phyloP scores from a whole-genome alignment of 495 filamentous ascomycete species.

The Podospora australis region DNA sequence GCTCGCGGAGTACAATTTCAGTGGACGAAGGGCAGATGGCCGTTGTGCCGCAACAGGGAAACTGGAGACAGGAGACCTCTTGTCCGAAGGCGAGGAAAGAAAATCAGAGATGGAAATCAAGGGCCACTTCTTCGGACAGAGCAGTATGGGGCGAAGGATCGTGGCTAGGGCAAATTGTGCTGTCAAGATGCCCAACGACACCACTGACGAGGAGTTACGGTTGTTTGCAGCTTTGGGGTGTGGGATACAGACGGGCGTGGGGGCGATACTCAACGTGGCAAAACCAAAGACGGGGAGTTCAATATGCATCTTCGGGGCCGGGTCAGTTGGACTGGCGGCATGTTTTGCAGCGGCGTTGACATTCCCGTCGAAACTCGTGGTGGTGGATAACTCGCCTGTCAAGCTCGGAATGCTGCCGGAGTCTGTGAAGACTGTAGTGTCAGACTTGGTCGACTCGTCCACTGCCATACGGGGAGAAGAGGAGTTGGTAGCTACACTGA shows the following conservation, averaged over 20 bases:
- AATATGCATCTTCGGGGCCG: slow-evolving; percentile 11
- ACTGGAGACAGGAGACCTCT: background rate
- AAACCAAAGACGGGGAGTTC: slow-evolving; percentile 1
- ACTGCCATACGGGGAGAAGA: background rate
- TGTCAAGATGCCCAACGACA: background rate
- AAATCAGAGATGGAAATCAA: background rate
- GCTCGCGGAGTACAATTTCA: slow-evolving; percentile 1
- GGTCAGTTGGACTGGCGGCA: slow-evolving; percentile 12
- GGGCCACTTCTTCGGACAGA: slow-evolving; percentile 13
- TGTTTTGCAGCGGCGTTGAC: slow-evolving; percentile 8
- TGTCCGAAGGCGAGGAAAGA: background rate
- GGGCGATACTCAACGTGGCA: slow-evolving; percentile 9
- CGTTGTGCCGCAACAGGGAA: too few species aligned
- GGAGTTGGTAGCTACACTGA: slow-evolving; percentile 8
- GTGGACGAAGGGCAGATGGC: too few species aligned
- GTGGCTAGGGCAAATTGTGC: slow-evolving; percentile 9
- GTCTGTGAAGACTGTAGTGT: background rate
- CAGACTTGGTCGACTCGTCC: background rate
- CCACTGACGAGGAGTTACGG: slow-evolving; percentile 4
- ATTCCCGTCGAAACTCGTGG: slow-evolving; percentile 5
- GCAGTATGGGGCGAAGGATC: slow-evolving; percentile 5
- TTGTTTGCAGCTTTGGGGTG: slow-evolving; percentile 11
- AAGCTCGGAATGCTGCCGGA: slow-evolving; percentile 11
- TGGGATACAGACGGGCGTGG: slow-evolving; percentile 13
- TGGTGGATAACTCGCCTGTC: slow-evolving; percentile 9